Base-by-base conservation (phyloP, 495 filamentous ascomycete genomes). In the Xylaria sp. region DNA sequence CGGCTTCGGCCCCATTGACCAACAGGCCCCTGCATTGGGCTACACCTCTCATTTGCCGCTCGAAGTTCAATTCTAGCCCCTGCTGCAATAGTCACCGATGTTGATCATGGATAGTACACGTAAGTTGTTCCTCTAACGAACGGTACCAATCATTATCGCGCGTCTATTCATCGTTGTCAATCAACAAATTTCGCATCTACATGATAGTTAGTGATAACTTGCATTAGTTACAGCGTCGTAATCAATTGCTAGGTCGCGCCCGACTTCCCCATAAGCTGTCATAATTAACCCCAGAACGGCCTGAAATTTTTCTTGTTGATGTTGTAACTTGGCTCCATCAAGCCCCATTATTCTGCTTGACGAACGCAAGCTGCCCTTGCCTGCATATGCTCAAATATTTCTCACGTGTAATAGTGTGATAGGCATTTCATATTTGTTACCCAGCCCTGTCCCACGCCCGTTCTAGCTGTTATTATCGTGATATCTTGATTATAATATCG, bases 401-500 rank as follows among this genome's bases (percentile, higher is more conserved):
- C 68, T 63, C 68, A 70, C 68, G 59, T 70, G 68, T 69, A 70
- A 61, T 70, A 70, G 68, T 63, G 68, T 70, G 68, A 70, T 70
- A 70, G 68, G 58, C 59, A 70, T 63, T 61, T 53, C 58, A 41
- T 41, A n/a, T 37, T 8, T 43, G 58, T 44, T 62, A 31, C 44
- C 55, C 35, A 58, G 59, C 69, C 69, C 37, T 71, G 61, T 58
- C 7, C 11, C 52, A 21, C 6, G 61, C 50, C 31, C 50, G 15
- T 40, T 65, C 15, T 26, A 12, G 41, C 40, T 35, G 40, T 40
- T 44, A 21, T 33, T 43, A 48, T 19, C n/a, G 7, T 43, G 46
- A 52, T 55, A 70, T 41, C 48, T 70, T 50, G 31, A 31, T 37
- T 64, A 21, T 29, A 58, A 43, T 68, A n/a, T 61, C 40, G 3